phyloP scores from a whole-genome alignment of 2,329 filamentous ascomycete genomes.

The Trichoderma sp. region DNA sequence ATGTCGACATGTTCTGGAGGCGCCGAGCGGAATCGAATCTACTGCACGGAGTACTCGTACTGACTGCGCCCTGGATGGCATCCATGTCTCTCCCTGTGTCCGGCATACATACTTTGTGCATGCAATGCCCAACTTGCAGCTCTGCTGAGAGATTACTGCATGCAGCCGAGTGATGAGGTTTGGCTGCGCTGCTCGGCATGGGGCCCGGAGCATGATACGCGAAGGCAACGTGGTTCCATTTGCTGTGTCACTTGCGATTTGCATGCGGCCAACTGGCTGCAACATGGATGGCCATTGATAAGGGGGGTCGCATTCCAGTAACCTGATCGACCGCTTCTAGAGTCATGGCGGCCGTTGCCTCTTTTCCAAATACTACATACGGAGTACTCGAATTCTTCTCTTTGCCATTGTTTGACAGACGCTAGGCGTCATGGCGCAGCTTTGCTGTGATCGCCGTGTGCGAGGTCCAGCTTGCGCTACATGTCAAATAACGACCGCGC shows the following conservation, averaged over 20 bases:
- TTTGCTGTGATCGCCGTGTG: neutral
- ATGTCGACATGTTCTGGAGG: conserved; percentile 1
- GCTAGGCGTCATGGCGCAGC: conserved; percentile 11
- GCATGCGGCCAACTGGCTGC: conserved; percentile 9
- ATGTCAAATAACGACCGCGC: neutral
- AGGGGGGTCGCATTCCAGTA: conserved; percentile 13
- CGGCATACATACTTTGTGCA: neutral
- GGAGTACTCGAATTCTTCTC: neutral
- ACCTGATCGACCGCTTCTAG: conserved; percentile 6
- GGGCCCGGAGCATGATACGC: neutral
- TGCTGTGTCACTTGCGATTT: conserved; percentile 7
- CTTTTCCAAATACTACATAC: neutral
- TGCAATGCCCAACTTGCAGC: neutral
- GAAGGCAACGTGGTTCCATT: conserved; percentile 12
- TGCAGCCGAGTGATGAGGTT: conserved; percentile 10
- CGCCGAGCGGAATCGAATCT: neutral
- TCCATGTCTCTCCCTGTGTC: neutral
- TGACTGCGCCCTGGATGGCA: neutral
- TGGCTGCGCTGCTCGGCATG: conserved; percentile 8
- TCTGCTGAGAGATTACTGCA: conserved; percentile 5
- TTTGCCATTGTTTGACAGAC: neutral
- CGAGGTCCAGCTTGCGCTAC: neutral
- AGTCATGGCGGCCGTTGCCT: neutral
- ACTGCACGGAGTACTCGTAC: neutral
- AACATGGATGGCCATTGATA: conserved; percentile 7